Base-by-base conservation (phyloP, 768 basidiomycete genomes). In the Lanmaoa pseudosensibilis region DNA sequence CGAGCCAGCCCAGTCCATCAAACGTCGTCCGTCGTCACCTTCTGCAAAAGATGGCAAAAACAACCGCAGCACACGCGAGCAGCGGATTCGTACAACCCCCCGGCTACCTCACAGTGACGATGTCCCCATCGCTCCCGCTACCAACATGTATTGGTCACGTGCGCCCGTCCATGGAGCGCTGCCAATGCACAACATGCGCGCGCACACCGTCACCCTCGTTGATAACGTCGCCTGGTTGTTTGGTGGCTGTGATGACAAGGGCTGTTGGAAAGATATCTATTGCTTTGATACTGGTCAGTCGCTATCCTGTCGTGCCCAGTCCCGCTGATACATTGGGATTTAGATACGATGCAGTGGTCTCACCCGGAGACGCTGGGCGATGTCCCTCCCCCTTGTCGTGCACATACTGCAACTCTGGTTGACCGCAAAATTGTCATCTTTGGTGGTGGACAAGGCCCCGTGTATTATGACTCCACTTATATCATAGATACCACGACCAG, bases 301-400 rank as follows among this genome's bases (percentile, higher is more conserved):
- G 0, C 21, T 21, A 5, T 41, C 15, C 1, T 23, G 10, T 18
- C 11, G 15, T 23, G 1, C 3, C 50, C 60, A 2, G 36, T 18
- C 12, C 15, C 5, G 54, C 25, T 61, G 44, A 57, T 39, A 25
- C 46, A 40, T 44, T 13, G 39, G 36, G 50, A 40, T 3, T 10
- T 58, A 92, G 92, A 94, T 70, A 92, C 90, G 23, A 89, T 95
- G 83, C 85, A 89, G 68, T 96, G 94, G 94, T 82, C 84, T 1
- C 84, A 86, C 57, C 86, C 91, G 0, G 84, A 89, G 18, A 86
- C 85, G 19, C 61, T 79, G 4, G 94, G 94, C n/a, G 87, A 91
- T 2, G 69, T 83, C 5, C 90, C 94, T 0, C 88, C 89, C 2
- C 90, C 90, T 0, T 89, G 88, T 46, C 83, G 94, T 23, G 94